phyloP scores from a whole-genome alignment of 208 protist genomes.

The Trypanosoma cruzi region DNA sequence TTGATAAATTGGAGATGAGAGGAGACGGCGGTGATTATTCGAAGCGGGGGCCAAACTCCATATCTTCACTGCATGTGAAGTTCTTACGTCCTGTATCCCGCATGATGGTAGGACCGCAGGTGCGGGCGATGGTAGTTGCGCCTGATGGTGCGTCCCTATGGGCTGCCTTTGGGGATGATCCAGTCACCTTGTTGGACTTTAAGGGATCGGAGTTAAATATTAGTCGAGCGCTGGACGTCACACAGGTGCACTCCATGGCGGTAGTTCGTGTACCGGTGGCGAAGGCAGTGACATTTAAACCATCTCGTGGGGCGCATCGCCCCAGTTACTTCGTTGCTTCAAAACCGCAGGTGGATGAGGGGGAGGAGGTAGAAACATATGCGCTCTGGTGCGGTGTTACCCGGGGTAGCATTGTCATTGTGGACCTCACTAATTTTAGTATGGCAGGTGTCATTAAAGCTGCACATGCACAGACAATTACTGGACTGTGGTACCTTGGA shows the following conservation, averaged over 20 bases:
- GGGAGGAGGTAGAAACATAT: slow-evolving; percentile 35
- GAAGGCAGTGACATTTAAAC: slow-evolving; percentile 68
- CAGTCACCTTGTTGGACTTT: slow-evolving; percentile 61
- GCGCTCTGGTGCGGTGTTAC: slow-evolving; percentile 82
- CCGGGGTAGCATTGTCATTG: slow-evolving; percentile 65
- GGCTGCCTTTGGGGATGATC: slow-evolving; percentile 80
- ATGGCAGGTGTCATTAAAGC: slow-evolving; percentile 53
- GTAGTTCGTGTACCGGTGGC: slow-evolving; percentile 70
- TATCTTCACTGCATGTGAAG: slow-evolving; percentile 9
- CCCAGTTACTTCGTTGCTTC: slow-evolving; percentile 4
- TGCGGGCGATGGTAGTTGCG: slow-evolving; percentile 68
- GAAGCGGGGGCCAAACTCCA: background rate
- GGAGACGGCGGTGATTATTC: background rate
- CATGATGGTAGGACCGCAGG: slow-evolving; percentile 38
- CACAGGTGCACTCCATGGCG: slow-evolving; percentile 84
- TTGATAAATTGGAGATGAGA: background rate
- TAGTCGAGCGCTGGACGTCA: slow-evolving; percentile 55
- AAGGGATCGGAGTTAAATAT: slow-evolving; percentile 53
- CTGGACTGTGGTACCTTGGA: slow-evolving; percentile 71
- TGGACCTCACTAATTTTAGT: slow-evolving; percentile 61
- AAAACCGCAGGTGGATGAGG: background rate
- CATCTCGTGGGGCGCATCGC: slow-evolving; percentile 14
- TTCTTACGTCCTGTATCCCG: slow-evolving; percentile 46
- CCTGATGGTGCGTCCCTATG: slow-evolving; percentile 68
- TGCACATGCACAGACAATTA: slow-evolving; percentile 77